phyloP scores from a whole-genome alignment of 345 rosid genomes.

The Aquilaria sinensis region DNA sequence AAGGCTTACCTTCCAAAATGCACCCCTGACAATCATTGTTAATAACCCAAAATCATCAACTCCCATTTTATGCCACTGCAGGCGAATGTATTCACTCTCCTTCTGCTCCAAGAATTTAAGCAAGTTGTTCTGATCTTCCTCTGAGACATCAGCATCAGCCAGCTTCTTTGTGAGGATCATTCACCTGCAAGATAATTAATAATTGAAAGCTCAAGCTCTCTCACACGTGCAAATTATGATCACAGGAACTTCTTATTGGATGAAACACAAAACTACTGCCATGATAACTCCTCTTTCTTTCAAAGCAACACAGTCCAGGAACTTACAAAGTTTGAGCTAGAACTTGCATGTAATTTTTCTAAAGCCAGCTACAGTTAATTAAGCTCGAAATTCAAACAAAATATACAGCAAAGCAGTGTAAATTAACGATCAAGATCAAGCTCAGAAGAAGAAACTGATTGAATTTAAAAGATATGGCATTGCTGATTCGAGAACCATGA shows the following conservation, averaged over 20 bases:
- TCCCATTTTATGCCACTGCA: constrained; percentile 92
- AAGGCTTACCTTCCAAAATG: constrained; percentile 69
- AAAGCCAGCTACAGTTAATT: neutral
- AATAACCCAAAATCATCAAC: constrained; percentile 85
- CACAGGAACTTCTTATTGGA: too few species aligned
- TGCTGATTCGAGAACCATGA: too few species aligned
- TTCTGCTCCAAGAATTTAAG: constrained; percentile 89
- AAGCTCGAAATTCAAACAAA: neutral
- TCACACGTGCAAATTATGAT: neutral
- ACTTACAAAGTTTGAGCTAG: too few species aligned
- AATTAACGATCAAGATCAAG: too few species aligned
- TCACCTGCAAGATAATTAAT: constrained; percentile 35
- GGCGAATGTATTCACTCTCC: constrained; percentile 97
- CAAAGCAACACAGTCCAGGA: too few species aligned
- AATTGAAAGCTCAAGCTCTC: neutral
- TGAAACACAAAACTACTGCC: too few species aligned
- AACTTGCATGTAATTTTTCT: too few species aligned
- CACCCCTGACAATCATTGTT: constrained; percentile 84
- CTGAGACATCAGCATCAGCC: constrained; percentile 94
- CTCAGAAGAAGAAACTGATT: too few species aligned
- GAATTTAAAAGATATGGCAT: too few species aligned
- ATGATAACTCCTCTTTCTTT: too few species aligned
- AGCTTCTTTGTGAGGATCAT: constrained; percentile 70
- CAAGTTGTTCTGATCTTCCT: constrained; percentile 91
- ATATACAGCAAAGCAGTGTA: neutral